Evolutionary conservation across 140 eudicot genomes (phyloP), one percentile per base, ranked within the genome.

Genomic region (Oenanthe javanica): DNA sequence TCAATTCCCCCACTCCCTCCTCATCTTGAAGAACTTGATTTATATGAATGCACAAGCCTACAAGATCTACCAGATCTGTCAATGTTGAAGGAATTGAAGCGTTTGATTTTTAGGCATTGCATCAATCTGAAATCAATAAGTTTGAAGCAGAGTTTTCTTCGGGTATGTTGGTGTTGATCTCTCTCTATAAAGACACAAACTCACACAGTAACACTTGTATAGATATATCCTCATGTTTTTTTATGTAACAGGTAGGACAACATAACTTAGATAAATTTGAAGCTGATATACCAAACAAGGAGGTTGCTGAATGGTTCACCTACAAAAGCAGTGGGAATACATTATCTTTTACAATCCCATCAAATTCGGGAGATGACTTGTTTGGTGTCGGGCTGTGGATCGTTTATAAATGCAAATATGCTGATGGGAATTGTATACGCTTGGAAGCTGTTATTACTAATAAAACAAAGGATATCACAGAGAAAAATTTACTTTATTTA

Each of bases 401-500:
- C 36, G 36, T 31, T 31, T 31, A 31, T 31, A 31, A 31, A 31
- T 31, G 36, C 36, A 31, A 31, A 31, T 31, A 31, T 31, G 36
- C 36, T 31, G 36, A 31, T 31, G 36, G 36, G 36, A 31, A 31
- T 31, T 31, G 36, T 31, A 31, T 31, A 57, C 4, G 0, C 66
- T 0, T 21, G 31, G n/a, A 6, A 5, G 67, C 31, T 59, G 67
- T 21, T 21, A 6, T 59, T 59, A 59, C 4, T 21, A 59, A 59
- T 21, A 59, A 8, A 21, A 59, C 67, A 59, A 21, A 21, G 23
- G 6, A 54, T 16, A 16, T 54, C n/a, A 5, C 15, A 54, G 15
- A 0, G 8, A 0, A 14, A 4, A 0, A 14, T 15, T 1, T 0
- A 3, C 4, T 15, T 54, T 4, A 3, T 4, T 54, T 54, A 4